Base-by-base conservation (phyloP, 495 filamentous ascomycete species). In the Jackrogersella multiformis region DNA sequence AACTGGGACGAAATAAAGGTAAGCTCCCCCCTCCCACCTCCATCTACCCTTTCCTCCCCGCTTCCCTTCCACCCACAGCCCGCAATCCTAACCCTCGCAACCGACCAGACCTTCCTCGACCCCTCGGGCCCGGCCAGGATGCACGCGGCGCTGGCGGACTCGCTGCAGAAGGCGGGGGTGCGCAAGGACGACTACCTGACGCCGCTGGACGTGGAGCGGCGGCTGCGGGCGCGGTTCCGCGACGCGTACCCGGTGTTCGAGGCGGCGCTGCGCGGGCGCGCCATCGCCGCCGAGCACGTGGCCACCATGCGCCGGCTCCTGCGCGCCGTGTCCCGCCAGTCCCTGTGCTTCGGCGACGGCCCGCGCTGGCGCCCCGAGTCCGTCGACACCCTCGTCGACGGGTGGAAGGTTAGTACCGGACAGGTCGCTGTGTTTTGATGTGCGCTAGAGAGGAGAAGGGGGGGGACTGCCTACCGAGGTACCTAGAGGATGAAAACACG, bases 181-280 rank as follows among this genome's bases (percentile, higher is more conserved):
- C 41, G 32, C 5, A 63, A 59, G 38, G 59, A 49, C n/a, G 66
- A 63, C 34, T 69, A 24, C 24, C 45, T 69, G 15, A 35, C 66
- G 12, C 59, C 66, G 5, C 39, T 59, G 1, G 58, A 59, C n/a
- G 26, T 69, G 9, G 66, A 69, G 26, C 18, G 24, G 32, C 34
- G 30, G 13, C 32, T 69, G 39, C 59, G 59, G n/a, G 53, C 54
- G 3, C 59, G 48, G 13, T 60, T 69, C 39, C 66, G 48, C 24
- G 66, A 69, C 18, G 55, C 53, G 9, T 69, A 69, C 18, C 54
- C 59, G 38, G 41, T 64, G 9, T 64, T 69, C 58, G 66, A 69
- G 41, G 66, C 53, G 0, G 55, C 66, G 42, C 48, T 69, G 10
- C 23, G 20, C 30, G 66, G 66, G 15, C 64, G 55, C 18, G 66